Evolutionary conservation across 768 basidiomycete species (phyloP), one percentile per base, ranked within the genome.

Genomic region (Terana coerulea): DNA sequence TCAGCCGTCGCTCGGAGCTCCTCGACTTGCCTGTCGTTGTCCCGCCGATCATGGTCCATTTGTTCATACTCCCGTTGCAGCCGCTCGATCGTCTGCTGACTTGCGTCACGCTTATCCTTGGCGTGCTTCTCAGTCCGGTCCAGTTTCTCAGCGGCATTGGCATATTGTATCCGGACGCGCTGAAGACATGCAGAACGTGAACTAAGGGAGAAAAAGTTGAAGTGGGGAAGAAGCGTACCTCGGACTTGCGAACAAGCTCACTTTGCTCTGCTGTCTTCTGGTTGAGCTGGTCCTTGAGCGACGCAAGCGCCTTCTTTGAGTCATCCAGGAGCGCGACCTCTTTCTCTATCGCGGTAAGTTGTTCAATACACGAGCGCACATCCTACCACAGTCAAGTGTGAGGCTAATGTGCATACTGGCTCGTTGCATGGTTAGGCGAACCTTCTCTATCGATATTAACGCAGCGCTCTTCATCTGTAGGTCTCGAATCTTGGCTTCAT

Each of bases 141-240:
- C 8, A 93, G 76, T 66, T 91, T 93, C 58, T 91, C 87, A 39
- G 81, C 76, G 4, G 93, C 93, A 64, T 94, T 92, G 7, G 74
- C 69, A 10, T 91, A 72, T 64, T 95, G 92, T 53, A 86, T 84
- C 55, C 79, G 73, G n/a, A 89, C 81, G 44, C 91, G 88, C 89
- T 95, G 55, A 5, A 28, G 10, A 46, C 34, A 43, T 28, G 37
- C 11, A 45, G 15, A 25, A 17, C 11, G 22, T 35, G 17, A 39
- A 17, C 37, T n/a, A 24, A 29, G 21, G 21, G 11, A 56, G 37
- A 50, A 48, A 25, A 31, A 43, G 37, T 49, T 1, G 17, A 19
- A 26, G 21, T 43, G 1, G 19, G 41, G 31, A 42, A 19, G 47
- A 61, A 71, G 35, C 37, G 17, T 53, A 84, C 91, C 76, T 92